Evolutionary conservation across 2,329 filamentous ascomycete genomes (phyloP).

Genomic region (Pseudogymnoascus sp.): DNA sequence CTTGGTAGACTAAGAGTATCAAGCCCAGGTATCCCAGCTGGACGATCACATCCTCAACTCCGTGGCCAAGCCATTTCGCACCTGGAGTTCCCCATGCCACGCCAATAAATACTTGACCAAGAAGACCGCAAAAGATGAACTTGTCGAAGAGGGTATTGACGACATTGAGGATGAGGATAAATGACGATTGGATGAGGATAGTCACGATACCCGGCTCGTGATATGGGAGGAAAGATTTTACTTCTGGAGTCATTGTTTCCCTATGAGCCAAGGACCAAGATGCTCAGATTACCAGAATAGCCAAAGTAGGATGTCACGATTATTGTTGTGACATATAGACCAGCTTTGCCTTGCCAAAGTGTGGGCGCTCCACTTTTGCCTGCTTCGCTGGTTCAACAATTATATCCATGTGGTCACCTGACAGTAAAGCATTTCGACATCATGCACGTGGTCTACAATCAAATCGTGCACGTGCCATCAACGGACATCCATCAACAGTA

Average conservation of each 20-base stretch:
- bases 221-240: constrained; percentile 35
- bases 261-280: not conserved
- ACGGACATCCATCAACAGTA: not conserved
- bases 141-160: constrained; percentile 48
- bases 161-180: constrained; percentile 53
- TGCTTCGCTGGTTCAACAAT: too few relatives aligned
- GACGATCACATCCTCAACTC: constrained; percentile 45
- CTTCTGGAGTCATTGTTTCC: not conserved
- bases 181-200: constrained; percentile 50
- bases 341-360: too few relatives aligned
- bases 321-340: too few relatives aligned
- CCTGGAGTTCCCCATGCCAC: constrained; percentile 61
- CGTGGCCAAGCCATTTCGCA: constrained; percentile 40
- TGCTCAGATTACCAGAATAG: not conserved
- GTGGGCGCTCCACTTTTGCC: not conserved
- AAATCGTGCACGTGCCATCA: not conserved
- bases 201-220: constrained; percentile 51
- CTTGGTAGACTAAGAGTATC: constrained; percentile 60
- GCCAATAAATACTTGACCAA: constrained; percentile 64
- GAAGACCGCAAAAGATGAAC: constrained; percentile 56
- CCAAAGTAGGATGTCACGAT: not conserved
- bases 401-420: not conserved
- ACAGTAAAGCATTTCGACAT: not conserved
- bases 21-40: constrained; percentile 64
- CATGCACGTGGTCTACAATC: not conserved